Evolutionary conservation across 1,139 yeast species (phyloP), one percentile per base, ranked within the genome.

Genomic region (Komagataea norvegica): DNA sequence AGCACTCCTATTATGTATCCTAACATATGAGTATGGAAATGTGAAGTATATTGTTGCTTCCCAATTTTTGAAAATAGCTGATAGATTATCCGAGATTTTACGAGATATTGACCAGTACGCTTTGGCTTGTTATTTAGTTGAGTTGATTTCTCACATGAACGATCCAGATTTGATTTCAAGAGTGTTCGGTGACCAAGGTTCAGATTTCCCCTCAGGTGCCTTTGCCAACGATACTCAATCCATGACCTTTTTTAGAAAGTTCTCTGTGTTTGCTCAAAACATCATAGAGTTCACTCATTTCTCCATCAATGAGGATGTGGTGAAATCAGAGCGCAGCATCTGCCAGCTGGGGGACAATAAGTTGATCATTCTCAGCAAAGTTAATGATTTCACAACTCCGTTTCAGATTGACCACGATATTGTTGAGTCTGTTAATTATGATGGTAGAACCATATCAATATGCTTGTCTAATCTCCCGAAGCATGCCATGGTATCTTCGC

Each of bases 21-120:
- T 52, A 33, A 38, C 48, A n/a, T 50, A 47, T 31, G 54, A 52
- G 29, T 52, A 49, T 26, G 11, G 41, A 8, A 18, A 36, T 15
- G 32, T 42, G 5, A 43, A 33, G 13, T 14, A 24, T 1, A 18
- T 22, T 6, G 31, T 44, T 8, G 14, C 14, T 1, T 28, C 29
- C 6, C 7, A 15, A n/a, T 13, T 43, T 4, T 6, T 14, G 20
- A 31, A 32, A 5, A 19, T 37, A 5, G 8, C 30, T 2, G 4
- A 24, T 0, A 25, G 30, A 3, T n/a, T 48, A 2, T 13, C 5
- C 2, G 3, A 9, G 6, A 22, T 48, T 19, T 36, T 50, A 13
- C 8, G 27, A n/a, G 29, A 37, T 5, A 26, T 46, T 9, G 30
- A 33, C 3, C 45, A 44, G 25, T 52, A 44, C 22, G 20, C 48